Conservation (phyloP, 305 asterid species). For the Fraxinus nigra region DNA sequence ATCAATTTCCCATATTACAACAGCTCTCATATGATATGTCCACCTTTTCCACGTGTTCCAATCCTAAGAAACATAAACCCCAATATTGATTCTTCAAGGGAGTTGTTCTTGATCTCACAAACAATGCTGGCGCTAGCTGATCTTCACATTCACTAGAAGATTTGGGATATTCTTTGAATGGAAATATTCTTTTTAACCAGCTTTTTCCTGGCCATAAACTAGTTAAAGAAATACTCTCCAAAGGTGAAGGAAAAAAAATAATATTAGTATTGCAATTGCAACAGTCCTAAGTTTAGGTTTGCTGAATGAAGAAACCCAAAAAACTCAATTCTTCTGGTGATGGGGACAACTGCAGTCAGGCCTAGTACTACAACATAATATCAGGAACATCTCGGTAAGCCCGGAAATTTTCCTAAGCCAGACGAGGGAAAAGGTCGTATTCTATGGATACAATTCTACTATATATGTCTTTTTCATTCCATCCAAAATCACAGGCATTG, state of each 20-base stretch:
- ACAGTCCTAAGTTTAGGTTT: constrained; percentile 84
- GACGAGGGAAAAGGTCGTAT: not conserved
- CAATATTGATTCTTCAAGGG: constrained; percentile 14
- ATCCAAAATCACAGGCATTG: not conserved
- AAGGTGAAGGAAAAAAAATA: constrained; percentile 15
- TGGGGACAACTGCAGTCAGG: constrained; percentile 25
- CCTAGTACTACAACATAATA: constrained; percentile 21
- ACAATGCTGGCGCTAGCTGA: no score
- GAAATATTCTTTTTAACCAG: constrained; percentile 24
- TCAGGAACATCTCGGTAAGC: constrained; percentile 22
- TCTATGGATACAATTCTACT: not conserved
- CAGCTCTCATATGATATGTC: constrained; percentile 25
- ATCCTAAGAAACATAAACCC: constrained; percentile 45
- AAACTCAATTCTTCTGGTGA: constrained; percentile 27
- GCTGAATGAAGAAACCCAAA: constrained; percentile 68
- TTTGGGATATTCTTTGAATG: constrained; percentile 42
- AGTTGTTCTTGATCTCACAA: constrained; percentile 41
- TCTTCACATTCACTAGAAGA: constrained; percentile 26
- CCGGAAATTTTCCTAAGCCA: not conserved
- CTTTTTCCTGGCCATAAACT: constrained; percentile 32
- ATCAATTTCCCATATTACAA: constrained; percentile 23
- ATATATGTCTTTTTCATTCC: not conserved
- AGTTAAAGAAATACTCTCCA: constrained; percentile 32
- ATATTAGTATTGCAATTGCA: constrained; percentile 62
- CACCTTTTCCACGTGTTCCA: constrained; percentile 36